phyloP scores from a whole-genome alignment of 768 basidiomycete genomes.

The Leccinum imitatum region DNA sequence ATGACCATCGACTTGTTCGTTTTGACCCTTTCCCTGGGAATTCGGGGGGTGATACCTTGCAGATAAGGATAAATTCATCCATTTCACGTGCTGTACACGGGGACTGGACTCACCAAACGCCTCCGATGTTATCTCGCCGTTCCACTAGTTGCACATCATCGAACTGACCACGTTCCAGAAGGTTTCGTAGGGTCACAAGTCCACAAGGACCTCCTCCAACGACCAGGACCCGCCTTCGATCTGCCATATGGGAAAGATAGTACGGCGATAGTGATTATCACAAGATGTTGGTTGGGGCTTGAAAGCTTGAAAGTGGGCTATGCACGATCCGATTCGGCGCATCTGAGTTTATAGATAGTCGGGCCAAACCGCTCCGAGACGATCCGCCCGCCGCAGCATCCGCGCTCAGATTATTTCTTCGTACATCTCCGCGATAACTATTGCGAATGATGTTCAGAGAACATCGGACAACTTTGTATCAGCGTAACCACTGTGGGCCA shows the following conservation, averaged over 20 bases:
- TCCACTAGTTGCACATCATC: slow-evolving; percentile 47
- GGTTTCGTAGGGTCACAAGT: slow-evolving; percentile 49
- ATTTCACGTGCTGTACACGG: background rate
- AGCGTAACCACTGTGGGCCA: background rate
- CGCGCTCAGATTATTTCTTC: background rate
- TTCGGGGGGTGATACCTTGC: slow-evolving; percentile 16
- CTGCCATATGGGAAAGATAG: background rate
- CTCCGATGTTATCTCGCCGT: slow-evolving; percentile 46
- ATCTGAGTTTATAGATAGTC: background rate
- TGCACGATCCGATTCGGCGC: background rate
- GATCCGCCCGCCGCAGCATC: background rate
- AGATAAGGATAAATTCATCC: background rate
- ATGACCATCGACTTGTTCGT: background rate
- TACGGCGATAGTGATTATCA: background rate
- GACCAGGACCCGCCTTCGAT: slow-evolving; percentile 34
- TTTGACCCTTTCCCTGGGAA: background rate
- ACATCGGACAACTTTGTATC: background rate
- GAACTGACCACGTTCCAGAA: slow-evolving; percentile 41
- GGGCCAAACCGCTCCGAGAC: background rate
- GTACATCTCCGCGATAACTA: background rate
- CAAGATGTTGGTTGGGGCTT: background rate
- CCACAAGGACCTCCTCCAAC: slow-evolving; percentile 50
- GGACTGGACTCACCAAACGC: slow-evolving; percentile 42
- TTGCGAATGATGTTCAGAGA: background rate
- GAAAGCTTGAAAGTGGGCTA: background rate